These are phyloP conservation scores for Aspergillus glaucus DNA, from an alignment of 2,329 filamentous ascomycete species.

Conservation along the genomic window DNA sequence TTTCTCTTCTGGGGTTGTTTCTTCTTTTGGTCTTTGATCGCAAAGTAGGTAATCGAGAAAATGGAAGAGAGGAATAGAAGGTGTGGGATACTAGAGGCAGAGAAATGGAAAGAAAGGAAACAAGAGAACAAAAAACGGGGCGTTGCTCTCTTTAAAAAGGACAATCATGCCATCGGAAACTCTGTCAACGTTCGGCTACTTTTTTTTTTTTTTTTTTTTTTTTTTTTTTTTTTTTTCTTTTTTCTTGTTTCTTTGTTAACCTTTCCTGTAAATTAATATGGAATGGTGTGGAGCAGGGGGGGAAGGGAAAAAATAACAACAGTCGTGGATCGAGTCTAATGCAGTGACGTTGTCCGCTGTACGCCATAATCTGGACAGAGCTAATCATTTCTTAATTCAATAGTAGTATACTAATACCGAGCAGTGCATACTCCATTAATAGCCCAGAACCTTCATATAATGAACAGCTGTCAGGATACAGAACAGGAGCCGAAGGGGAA, in stretches of 20 bases:
- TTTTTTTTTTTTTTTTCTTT: neutral
- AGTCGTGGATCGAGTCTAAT: constrained; percentile 18
- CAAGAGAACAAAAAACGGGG: neutral
- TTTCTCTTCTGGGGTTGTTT: neutral
- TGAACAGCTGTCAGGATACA: too few relatives aligned
- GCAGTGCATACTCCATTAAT: too few relatives aligned
- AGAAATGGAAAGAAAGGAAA: constrained; percentile 7
- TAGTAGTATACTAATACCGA: too few relatives aligned
- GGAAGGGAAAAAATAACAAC: neutral
- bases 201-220: neutral
- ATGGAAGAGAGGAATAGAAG: constrained; percentile 4
- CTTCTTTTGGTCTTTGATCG: neutral
- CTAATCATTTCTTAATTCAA: too few relatives aligned
- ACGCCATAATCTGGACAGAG: neutral
- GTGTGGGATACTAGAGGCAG: neutral
- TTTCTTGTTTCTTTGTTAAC: neutral
- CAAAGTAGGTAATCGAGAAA: constrained; percentile 7
- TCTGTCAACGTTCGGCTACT: neutral
- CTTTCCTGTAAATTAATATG: constrained; percentile 9
- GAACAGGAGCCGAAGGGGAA: neutral
- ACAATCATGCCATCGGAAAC: neutral
- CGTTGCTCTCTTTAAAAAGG: constrained; percentile 7
- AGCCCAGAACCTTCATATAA: too few relatives aligned
- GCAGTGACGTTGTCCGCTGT: constrained; percentile 1
- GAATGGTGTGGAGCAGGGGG: constrained; percentile 17